Evolutionary conservation across 108 stramenopile species (phyloP).

Genomic region (Conticribra weissflogii): DNA sequence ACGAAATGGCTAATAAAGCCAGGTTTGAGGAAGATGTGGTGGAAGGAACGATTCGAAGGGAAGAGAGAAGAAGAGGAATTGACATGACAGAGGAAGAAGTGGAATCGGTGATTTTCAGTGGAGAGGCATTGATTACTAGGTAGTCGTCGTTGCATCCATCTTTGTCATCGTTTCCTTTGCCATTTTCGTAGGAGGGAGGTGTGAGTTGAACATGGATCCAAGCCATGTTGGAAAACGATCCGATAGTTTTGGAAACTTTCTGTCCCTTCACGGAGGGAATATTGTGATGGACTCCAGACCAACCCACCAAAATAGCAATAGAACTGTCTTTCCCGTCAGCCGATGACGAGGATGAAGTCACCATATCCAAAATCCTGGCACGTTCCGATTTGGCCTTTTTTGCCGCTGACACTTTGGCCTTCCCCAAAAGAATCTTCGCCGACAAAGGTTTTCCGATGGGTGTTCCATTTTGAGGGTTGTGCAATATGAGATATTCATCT

Average conservation of each 20-base stretch:
- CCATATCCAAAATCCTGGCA: slow-evolving; percentile 24
- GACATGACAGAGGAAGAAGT: not conserved
- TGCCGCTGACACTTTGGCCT: slow-evolving; percentile 11
- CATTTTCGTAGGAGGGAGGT: too few species aligned
- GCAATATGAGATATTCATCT: too few species aligned
- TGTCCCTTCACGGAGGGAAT: not conserved
- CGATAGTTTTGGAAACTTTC: not conserved
- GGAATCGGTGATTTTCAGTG: not conserved
- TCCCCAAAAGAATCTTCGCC: slow-evolving; percentile 17
- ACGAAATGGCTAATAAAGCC: slow-evolving; percentile 23
- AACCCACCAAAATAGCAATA: slow-evolving; percentile 27
- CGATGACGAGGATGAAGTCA: too few species aligned
- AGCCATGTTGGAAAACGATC: slow-evolving; percentile 22
- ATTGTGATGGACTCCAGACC: not conserved
- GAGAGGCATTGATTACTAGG: not conserved
- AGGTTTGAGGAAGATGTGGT: not conserved
- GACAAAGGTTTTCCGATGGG: too few species aligned
- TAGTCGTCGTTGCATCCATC: not conserved
- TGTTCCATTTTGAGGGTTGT: too few species aligned
- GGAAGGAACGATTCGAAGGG: slow-evolving; percentile 1
- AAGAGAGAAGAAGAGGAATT: not conserved
- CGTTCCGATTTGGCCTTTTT: not conserved
- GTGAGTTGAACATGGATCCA: slow-evolving; percentile 7
- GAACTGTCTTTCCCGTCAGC: too few species aligned
- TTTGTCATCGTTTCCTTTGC: not conserved